Evolutionary conservation across 2,329 filamentous ascomycete species (phyloP).

Genomic region (Kalaharituber pfeilii): DNA sequence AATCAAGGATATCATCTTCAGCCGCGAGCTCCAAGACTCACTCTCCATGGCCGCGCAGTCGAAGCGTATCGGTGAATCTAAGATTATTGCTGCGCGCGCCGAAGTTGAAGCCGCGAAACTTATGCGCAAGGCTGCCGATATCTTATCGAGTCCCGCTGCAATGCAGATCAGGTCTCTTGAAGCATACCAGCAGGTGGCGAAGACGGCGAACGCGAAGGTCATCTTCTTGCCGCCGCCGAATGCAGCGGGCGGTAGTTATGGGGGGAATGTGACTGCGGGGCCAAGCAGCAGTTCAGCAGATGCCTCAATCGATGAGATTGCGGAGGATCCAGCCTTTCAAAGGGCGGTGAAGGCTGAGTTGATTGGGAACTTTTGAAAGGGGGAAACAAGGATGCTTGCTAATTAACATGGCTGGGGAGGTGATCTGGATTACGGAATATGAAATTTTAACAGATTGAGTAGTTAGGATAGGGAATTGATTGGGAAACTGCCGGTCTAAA

Average conservation of each 20-base stretch:
- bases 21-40: constrained; percentile 82
- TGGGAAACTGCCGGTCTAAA: no score
- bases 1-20: constrained; percentile 98
- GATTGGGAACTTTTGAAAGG: not conserved
- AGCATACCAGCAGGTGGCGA: constrained; percentile 98
- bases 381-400: no score
- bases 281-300: not conserved
- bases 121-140: constrained; percentile 85
- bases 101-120: constrained; percentile 93
- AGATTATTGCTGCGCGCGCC: constrained; percentile 91
- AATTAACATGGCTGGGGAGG: no score
- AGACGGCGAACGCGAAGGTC: constrained; percentile 73
- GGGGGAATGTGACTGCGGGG: not conserved
- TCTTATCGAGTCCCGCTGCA: constrained; percentile 73
- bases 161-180: constrained; percentile 99
- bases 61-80: constrained; percentile 96
- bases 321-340: not conserved
- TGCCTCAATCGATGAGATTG: not conserved
- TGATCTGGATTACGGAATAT: no score
- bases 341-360: not conserved
- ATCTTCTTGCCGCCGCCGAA: constrained; percentile 49
- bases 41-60: constrained; percentile 96
- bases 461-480: no score
- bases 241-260: not conserved
- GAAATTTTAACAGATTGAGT: no score